Percentiles rank a stretch among this genome's conserved stretches.
Evolutionary conservation across 1,284 basidiomycete species (phyloP).

Genomic region (Schizophyllum amplum): DNA sequence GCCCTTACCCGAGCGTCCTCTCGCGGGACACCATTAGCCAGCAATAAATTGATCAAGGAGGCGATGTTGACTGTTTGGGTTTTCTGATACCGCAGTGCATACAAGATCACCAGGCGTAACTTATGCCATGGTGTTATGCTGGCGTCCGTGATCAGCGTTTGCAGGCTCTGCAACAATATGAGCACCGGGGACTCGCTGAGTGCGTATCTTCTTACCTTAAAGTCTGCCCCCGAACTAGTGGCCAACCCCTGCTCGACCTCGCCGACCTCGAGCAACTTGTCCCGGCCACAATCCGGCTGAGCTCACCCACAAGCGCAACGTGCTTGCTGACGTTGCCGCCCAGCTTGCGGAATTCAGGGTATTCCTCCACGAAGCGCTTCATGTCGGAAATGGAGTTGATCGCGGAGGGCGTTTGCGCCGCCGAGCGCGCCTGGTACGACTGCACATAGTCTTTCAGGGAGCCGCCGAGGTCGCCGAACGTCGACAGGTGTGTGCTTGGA

Average conservation of each 20-base stretch:
- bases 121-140: slow-evolving; percentile 75
- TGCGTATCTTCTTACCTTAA: slow-evolving; percentile 48
- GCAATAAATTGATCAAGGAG: slow-evolving; percentile 74
- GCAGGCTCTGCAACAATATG: slow-evolving; percentile 54
- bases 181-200: slow-evolving; percentile 3
- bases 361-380: slow-evolving; percentile 98
- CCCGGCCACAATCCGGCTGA: slow-evolving; percentile 83
- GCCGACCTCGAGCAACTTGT: slow-evolving; percentile 83
- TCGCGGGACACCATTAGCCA: slow-evolving; percentile 74
- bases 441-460: slow-evolving; percentile 91
- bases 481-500: slow-evolving; percentile 86
- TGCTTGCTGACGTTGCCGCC: slow-evolving; percentile 99
- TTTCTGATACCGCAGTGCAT: slow-evolving; percentile 93
- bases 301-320: slow-evolving; percentile 92
- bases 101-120: slow-evolving; percentile 89
- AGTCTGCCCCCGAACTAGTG: slow-evolving; percentile 84
- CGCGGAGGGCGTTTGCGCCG: slow-evolving; percentile 67
- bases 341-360: slow-evolving; percentile 94
- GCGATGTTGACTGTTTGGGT: slow-evolving; percentile 80
- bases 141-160: slow-evolving; percentile 64
- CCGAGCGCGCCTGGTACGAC: slow-evolving; percentile 84
- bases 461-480: slow-evolving; percentile 95
- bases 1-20: slow-evolving; percentile 73
- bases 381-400: slow-evolving; percentile 97
- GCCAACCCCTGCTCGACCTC: slow-evolving; percentile 97